A percentile compares a stretch with the other conserved stretches of the same genome.
These are phyloP conservation scores for Daphne laureola DNA, from an alignment of 441 rosid genomes.

Conservation along the genomic window DNA sequence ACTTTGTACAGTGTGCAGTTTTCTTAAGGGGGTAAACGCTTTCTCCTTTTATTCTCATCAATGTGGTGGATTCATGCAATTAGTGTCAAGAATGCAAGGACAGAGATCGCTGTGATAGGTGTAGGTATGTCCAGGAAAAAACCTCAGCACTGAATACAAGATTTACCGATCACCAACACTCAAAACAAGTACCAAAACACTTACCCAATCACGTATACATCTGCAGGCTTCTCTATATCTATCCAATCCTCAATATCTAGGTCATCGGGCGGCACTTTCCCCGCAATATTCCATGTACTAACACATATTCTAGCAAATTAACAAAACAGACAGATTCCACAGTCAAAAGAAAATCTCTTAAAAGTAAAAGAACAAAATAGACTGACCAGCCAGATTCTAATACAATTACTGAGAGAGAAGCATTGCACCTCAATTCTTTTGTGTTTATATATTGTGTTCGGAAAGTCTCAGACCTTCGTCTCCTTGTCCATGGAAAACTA, in stretches of 20 bases:
- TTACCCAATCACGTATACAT: constrained; percentile 80
- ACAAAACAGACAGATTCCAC: constrained; percentile 5
- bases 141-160: too few relatives aligned
- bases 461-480: constrained; percentile 71
- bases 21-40: too few relatives aligned
- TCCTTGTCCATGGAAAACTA: constrained; percentile 36
- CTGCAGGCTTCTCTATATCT: constrained; percentile 61
- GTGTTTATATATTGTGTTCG: constrained; percentile 70
- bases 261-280: constrained; percentile 65
- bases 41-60: too few relatives aligned
- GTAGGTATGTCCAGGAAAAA: too few relatives aligned
- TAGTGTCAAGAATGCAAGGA: too few relatives aligned
- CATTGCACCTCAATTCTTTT: constrained; percentile 64
- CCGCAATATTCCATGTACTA: constrained; percentile 90
- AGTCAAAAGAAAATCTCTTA: not conserved
- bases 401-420: constrained; percentile 4
- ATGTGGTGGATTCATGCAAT: too few relatives aligned
- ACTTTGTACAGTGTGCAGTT: too few relatives aligned
- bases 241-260: constrained; percentile 85
- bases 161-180: too few relatives aligned
- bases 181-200: constrained; percentile 10
- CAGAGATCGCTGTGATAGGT: too few relatives aligned
- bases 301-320: constrained; percentile 40
- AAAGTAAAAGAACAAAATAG: not conserved
- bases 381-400: too few relatives aligned